phyloP scores from a whole-genome alignment of 73 alveolate species.

The Paramecium sonneborni region DNA sequence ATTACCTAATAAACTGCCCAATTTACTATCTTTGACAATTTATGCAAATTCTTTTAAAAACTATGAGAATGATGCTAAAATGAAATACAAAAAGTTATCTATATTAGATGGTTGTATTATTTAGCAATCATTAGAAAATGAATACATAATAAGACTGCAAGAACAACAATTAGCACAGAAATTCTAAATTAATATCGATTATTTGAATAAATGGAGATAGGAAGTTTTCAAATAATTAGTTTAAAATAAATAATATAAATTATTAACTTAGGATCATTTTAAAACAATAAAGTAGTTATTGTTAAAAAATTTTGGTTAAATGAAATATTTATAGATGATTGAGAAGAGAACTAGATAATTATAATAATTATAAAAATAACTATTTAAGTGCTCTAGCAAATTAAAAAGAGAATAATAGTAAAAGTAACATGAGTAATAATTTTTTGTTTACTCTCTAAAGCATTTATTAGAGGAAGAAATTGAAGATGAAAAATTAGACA shows the following conservation, averaged over 20 bases:
- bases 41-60: background rate
- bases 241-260: background rate
- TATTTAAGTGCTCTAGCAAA: background rate
- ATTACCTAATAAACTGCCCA: background rate
- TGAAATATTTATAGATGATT: background rate
- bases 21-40: background rate
- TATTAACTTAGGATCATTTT: background rate
- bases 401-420: background rate
- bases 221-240: slow-evolving; percentile 23
- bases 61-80: background rate
- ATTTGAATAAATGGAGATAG: slow-evolving; percentile 40
- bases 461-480: background rate
- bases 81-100: background rate
- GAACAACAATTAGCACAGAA: slow-evolving; percentile 20
- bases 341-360: background rate
- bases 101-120: slow-evolving; percentile 14
- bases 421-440: background rate
- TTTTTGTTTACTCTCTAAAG: background rate
- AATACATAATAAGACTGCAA: background rate
- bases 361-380: background rate
- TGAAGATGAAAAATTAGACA: background rate
- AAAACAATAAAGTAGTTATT: background rate
- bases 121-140: background rate
- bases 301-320: background rate
- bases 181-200: slow-evolving; percentile 13